These are phyloP conservation scores for Crepidotus variabilis DNA, from an alignment of 768 basidiomycete species.

Conservation along the genomic window DNA sequence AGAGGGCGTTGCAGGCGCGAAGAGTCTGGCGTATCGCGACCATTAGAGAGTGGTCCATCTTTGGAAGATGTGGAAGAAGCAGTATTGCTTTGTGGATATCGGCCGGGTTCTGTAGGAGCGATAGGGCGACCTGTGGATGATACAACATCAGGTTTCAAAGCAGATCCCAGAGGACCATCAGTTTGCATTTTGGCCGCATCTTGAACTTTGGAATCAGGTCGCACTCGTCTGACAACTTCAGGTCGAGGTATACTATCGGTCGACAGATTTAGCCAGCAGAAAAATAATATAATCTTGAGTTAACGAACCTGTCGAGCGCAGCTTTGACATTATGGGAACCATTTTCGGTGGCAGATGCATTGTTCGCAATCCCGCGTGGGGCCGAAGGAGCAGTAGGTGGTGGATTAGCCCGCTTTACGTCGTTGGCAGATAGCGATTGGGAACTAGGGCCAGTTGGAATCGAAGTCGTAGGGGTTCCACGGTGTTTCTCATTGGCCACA, in stretches of 20 bases:
- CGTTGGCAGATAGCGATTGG: slow-evolving; percentile 24
- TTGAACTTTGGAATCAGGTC: slow-evolving; percentile 33
- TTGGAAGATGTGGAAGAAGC: slow-evolving; percentile 11
- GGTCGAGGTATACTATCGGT: slow-evolving; percentile 62
- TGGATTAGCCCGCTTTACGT: slow-evolving; percentile 31
- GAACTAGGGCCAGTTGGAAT: slow-evolving; percentile 38
- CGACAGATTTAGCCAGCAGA: neutral
- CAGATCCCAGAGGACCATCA: slow-evolving; percentile 9
- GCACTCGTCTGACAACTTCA: slow-evolving; percentile 70
- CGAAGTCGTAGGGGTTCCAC: slow-evolving; percentile 22
- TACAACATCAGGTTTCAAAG: slow-evolving; percentile 13
- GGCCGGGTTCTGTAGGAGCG: slow-evolving; percentile 23
- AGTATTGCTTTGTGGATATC: slow-evolving; percentile 1
- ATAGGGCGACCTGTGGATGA: slow-evolving; percentile 15
- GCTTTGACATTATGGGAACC: slow-evolving; percentile 38
- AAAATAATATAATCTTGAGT: slow-evolving; percentile 2
- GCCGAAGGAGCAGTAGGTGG: slow-evolving; percentile 45
- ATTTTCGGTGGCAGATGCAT: slow-evolving; percentile 15
- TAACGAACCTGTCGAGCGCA: slow-evolving; percentile 61
- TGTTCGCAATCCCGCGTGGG: slow-evolving; percentile 35
- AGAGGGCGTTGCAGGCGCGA: slow-evolving; percentile 33
- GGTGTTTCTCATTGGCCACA: slow-evolving; percentile 26
- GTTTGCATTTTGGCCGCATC: slow-evolving; percentile 30
- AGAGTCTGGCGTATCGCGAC: slow-evolving; percentile 20
- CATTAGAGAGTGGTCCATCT: slow-evolving; percentile 2